Percentiles rank a stretch among this genome's conserved stretches.
These are phyloP conservation scores for Dryas integrifolia DNA, from an alignment of 331 rosid species.

Conservation along the genomic window DNA sequence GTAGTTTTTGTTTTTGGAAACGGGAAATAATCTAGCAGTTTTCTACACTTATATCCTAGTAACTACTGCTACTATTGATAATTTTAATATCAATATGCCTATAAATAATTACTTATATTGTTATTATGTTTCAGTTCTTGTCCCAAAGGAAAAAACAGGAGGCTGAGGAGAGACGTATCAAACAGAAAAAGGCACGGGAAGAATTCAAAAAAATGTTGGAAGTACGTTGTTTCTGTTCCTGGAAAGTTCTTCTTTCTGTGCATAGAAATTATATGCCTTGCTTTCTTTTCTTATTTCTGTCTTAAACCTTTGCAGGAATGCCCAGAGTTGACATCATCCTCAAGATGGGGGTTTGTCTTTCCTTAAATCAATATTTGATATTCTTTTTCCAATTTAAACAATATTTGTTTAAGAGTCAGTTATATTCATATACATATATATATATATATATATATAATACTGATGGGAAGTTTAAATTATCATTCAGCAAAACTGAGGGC, in stretches of 20 bases:
- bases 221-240: slow-evolving; percentile 47
- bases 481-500: slow-evolving; percentile 68
- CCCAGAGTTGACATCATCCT: slow-evolving; percentile 65
- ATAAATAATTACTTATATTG: background rate
- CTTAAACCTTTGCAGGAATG: slow-evolving; percentile 62
- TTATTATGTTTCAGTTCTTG: slow-evolving; percentile 51
- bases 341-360: slow-evolving; percentile 74
- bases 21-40: background rate
- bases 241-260: slow-evolving; percentile 20
- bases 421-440: background rate
- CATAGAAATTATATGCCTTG: slow-evolving; percentile 12
- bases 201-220: slow-evolving; percentile 88
- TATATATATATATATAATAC: background rate
- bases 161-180: slow-evolving; percentile 72
- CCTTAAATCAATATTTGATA: slow-evolving; percentile 16
- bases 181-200: slow-evolving; percentile 77
- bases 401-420: background rate
- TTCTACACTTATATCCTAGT: background rate
- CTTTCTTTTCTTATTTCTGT: slow-evolving; percentile 19
- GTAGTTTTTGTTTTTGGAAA: background rate
- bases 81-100: background rate
- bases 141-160: slow-evolving; percentile 78
- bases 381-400: background rate
- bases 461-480: slow-evolving; percentile 19
- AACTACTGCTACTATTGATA: background rate